These are phyloP conservation scores for Ramalina intermedia DNA, from an alignment of 495 filamentous ascomycete species.

Conservation along the genomic window DNA sequence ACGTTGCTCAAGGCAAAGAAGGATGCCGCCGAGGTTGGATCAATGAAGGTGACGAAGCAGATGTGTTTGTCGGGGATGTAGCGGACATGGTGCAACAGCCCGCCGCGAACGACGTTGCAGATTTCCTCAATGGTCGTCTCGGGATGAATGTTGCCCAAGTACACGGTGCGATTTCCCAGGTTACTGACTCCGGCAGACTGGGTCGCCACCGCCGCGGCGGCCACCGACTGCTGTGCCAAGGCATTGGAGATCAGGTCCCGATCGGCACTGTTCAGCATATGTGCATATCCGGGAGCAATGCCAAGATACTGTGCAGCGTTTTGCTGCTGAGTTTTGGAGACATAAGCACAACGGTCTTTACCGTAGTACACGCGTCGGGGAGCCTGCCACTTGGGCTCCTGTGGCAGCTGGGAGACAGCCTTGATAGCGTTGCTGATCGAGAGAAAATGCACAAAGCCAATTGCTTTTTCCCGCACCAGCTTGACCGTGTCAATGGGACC, in stretches of 20 bases:
- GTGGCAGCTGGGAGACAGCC: slow-evolving; percentile 90
- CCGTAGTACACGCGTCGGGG: slow-evolving; percentile 95
- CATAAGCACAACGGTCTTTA: slow-evolving; percentile 95
- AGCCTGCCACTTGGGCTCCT: slow-evolving; percentile 92
- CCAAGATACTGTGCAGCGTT: slow-evolving; percentile 97
- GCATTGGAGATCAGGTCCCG: slow-evolving; percentile 91
- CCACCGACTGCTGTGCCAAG: slow-evolving; percentile 91
- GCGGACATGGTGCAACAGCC: slow-evolving; percentile 89
- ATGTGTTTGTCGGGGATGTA: slow-evolving; percentile 99
- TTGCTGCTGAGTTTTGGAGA: slow-evolving; percentile 98
- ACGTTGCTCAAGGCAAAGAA: slow-evolving; percentile 96
- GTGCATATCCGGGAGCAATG: slow-evolving; percentile 93
- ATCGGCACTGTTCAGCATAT: slow-evolving; percentile 89
- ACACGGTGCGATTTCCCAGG: slow-evolving; percentile 92
- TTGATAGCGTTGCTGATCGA: slow-evolving; percentile 98
- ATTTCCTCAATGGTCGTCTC: slow-evolving; percentile 98
- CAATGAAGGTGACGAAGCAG: slow-evolving; percentile 98
- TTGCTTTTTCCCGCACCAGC: slow-evolving; percentile 94
- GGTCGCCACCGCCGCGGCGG: slow-evolving; percentile 90
- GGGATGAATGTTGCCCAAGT: slow-evolving; percentile 95
- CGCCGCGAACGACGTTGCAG: slow-evolving; percentile 90
- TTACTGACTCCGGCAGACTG: slow-evolving; percentile 95
- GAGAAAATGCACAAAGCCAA: slow-evolving; percentile 95
- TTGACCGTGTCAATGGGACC: slow-evolving; percentile 95
- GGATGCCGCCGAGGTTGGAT: slow-evolving; percentile 91